A percentile compares a stretch with the other conserved stretches of the same genome.
phyloP scores from a whole-genome alignment of 345 rosid species.

The Erucastrum elatum region DNA sequence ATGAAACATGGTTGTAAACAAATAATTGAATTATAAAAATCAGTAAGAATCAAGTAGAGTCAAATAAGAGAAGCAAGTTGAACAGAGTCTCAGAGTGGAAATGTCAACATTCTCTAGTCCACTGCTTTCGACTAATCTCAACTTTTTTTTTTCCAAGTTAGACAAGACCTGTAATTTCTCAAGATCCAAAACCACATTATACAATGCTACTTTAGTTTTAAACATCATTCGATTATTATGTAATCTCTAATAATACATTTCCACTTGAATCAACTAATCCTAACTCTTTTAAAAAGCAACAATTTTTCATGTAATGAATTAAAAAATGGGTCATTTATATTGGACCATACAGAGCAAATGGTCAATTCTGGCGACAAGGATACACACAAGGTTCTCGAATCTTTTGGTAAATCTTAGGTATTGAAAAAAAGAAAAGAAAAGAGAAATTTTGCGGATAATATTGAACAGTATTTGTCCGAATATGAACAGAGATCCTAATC shows the following conservation, averaged over 20 bases:
- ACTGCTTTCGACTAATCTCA: neutral
- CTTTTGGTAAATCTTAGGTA: conserved; percentile 5
- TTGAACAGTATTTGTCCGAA: conserved; percentile 17
- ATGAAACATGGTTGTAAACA: neutral
- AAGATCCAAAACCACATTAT: neutral
- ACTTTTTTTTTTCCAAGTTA: neutral
- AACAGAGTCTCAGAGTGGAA: neutral
- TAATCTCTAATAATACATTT: neutral
- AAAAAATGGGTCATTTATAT: neutral
- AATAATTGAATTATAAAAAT: neutral
- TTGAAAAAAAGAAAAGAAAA: neutral
- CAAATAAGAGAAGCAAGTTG: conserved; percentile 8
- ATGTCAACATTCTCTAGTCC: conserved; percentile 18
- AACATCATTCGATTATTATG: neutral
- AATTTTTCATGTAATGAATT: neutral
- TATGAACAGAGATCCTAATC: conserved; percentile 19
- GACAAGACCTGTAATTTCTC: neutral
- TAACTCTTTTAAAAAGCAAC: neutral
- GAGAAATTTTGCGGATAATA: conserved; percentile 17
- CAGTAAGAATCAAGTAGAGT: neutral
- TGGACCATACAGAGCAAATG: conserved; percentile 21
- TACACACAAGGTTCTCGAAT: conserved; percentile 19
- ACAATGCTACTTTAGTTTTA: neutral
- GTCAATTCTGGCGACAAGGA: conserved; percentile 20
- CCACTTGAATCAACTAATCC: neutral